These are phyloP conservation scores for Trichoderma erinaceum DNA, from an alignment of 495 filamentous ascomycete species.

Conservation along the genomic window DNA sequence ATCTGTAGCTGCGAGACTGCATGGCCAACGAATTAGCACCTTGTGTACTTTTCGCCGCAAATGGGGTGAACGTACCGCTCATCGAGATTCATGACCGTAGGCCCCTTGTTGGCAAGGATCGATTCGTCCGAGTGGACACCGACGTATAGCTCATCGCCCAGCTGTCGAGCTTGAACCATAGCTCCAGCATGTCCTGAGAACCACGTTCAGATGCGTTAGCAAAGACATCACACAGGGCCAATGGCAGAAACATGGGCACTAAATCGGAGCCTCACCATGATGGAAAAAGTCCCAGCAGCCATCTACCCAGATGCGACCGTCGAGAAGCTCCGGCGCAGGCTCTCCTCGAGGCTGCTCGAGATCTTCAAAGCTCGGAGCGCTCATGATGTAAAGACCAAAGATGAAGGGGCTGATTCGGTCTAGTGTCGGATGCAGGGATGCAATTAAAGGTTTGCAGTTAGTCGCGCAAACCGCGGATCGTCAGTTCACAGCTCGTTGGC, in stretches of 20 bases:
- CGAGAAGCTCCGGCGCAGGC: constrained; percentile 43
- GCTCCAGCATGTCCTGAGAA: constrained; percentile 83
- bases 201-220: neutral
- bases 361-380: neutral
- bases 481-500: neutral
- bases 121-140: constrained; percentile 92
- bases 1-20: constrained; percentile 68
- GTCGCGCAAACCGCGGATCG: neutral
- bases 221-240: neutral
- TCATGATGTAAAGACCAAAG: neutral
- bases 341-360: constrained; percentile 22
- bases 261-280: constrained; percentile 56
- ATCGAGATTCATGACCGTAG: constrained; percentile 88
- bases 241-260: constrained; percentile 2
- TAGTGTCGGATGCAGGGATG: neutral
- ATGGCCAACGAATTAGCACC: constrained; percentile 20
- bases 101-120: constrained; percentile 94
- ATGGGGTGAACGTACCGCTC: constrained; percentile 59
- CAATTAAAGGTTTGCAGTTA: neutral
- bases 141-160: constrained; percentile 81
- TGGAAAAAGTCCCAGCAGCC: constrained; percentile 99
- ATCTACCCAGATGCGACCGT: constrained; percentile 90
- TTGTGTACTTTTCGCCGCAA: constrained; percentile 7
- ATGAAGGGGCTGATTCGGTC: neutral
- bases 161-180: constrained; percentile 68